Evolutionary conservation across 345 rosid genomes (phyloP).

Genomic region (Passiflora organensis): DNA sequence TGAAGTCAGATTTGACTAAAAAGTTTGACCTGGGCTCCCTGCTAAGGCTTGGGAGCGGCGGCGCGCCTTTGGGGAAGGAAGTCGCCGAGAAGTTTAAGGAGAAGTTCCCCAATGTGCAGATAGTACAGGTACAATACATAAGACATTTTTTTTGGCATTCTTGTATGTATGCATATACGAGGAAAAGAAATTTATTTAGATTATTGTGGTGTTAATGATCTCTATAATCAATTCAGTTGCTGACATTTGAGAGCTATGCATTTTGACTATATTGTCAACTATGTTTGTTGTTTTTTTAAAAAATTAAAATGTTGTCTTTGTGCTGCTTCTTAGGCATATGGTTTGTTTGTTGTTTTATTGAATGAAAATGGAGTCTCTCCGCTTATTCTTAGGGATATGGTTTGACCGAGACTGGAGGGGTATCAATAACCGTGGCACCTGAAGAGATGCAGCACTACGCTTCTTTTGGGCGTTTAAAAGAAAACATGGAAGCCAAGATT

Average conservation of each 20-base stretch:
- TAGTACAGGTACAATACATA: constrained; percentile 69
- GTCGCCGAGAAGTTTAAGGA: constrained; percentile 52
- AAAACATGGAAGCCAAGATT: constrained; percentile 68
- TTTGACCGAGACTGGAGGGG: constrained; percentile 70
- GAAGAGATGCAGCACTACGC: constrained; percentile 47
- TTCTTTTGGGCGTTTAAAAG: constrained; percentile 71
- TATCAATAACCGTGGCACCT: constrained; percentile 37
- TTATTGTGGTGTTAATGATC: no score
- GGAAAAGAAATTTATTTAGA: no score
- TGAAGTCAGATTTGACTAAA: constrained; percentile 57
- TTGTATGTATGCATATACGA: no score
- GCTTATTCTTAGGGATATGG: constrained; percentile 71
- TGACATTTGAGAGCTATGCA: no score
- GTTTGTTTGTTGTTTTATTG: background rate
- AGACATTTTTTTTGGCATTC: no score
- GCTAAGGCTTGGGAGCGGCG: constrained; percentile 51
- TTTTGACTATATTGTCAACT: no score
- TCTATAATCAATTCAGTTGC: no score
- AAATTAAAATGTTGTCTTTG: no score
- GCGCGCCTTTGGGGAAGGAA: constrained; percentile 83
- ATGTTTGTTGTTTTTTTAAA: no score
- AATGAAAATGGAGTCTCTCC: background rate
- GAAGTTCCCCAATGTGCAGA: constrained; percentile 67
- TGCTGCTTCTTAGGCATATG: no score
- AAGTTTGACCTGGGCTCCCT: constrained; percentile 69